phyloP scores from a whole-genome alignment of 768 basidiomycete genomes.

The Trichaptum fuscoviolaceum region DNA sequence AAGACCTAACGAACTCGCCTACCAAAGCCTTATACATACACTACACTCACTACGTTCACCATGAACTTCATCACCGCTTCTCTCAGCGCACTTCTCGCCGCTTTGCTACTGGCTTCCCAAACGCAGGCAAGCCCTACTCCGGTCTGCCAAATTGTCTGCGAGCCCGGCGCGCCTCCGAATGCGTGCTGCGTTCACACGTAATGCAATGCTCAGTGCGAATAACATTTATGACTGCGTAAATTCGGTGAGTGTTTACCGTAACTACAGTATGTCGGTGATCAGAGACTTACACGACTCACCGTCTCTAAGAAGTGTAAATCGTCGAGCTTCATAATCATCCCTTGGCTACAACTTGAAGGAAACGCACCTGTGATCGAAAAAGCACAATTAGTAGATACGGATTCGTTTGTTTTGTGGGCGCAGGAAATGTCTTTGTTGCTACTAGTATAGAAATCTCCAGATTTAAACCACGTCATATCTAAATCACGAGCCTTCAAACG shows the following conservation, averaged over 20 bases:
- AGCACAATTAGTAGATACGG: too few species aligned
- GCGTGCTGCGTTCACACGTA: neutral
- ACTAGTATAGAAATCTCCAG: too few species aligned
- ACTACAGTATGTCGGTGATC: too few species aligned
- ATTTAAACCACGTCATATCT: too few species aligned
- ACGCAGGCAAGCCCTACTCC: neutral
- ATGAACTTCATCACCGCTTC: neutral
- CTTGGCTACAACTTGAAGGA: too few species aligned
- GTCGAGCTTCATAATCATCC: too few species aligned
- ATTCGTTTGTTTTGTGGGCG: too few species aligned
- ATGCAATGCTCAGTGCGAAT: neutral
- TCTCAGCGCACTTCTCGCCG: neutral
- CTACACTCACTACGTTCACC: neutral
- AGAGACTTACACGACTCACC: too few species aligned
- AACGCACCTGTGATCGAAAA: too few species aligned
- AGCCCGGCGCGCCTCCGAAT: neutral
- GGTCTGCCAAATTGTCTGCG: neutral
- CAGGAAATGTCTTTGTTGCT: too few species aligned
- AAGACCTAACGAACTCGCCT: neutral
- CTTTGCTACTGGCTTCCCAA: neutral
- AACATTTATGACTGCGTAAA: neutral
- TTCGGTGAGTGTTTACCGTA: neutral
- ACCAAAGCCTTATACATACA: neutral
- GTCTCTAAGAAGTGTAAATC: too few species aligned
- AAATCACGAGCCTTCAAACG: too few species aligned